Conservation (phyloP, 139 green algal species). For the Coelastrella sp. region DNA sequence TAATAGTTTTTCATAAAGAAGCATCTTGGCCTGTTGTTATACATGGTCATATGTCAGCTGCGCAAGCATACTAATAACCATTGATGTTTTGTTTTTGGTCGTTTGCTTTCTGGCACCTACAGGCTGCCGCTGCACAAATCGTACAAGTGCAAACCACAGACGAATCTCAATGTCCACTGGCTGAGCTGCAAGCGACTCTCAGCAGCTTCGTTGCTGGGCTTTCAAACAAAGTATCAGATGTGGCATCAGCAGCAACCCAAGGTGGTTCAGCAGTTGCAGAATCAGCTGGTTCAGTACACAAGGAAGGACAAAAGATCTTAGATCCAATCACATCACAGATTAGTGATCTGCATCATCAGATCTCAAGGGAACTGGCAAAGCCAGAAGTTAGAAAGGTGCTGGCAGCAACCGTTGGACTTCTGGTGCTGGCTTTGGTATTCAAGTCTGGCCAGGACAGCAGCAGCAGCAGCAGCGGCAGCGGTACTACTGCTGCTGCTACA, state of each 20-base stretch:
- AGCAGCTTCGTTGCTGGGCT: neutral
- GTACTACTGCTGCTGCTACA: neutral
- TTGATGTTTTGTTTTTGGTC: too few species aligned
- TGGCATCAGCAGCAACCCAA: neutral
- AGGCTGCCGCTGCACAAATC: conserved; percentile 30
- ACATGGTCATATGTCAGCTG: too few species aligned
- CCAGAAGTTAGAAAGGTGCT: conserved; percentile 11
- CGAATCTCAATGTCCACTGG: neutral
- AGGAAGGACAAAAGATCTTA: neutral
- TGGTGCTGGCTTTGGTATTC: conserved; percentile 5
- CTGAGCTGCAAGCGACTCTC: conserved; percentile 5
- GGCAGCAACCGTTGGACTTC: neutral
- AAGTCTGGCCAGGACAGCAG: neutral
- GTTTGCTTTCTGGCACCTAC: neutral
- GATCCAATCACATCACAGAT: neutral
- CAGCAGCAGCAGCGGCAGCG: neutral
- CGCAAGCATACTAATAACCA: too few species aligned
- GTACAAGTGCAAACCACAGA: conserved; percentile 2
- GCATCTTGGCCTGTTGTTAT: too few species aligned
- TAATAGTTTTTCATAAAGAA: too few species aligned
- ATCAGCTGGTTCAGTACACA: neutral
- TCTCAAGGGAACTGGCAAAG: conserved; percentile 19
- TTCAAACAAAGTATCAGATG: neutral
- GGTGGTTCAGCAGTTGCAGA: neutral
- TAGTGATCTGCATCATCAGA: conserved; percentile 11